Evolutionary conservation across 2,329 filamentous ascomycete genomes (phyloP), one percentile per base, ranked within the genome.

Genomic region (Truncatella angustata): DNA sequence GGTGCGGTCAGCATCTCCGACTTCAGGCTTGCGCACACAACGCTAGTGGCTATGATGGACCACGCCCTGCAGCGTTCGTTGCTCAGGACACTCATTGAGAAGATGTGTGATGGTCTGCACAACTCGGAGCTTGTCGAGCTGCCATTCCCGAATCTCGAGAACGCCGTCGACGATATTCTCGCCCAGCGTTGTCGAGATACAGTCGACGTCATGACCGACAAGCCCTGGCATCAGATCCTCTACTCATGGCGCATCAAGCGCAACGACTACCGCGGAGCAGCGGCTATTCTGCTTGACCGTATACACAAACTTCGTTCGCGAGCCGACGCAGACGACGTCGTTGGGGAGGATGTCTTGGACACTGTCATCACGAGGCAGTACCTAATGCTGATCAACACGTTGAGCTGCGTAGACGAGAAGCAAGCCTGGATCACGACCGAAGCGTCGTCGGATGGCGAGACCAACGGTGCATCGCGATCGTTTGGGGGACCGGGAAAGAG

Each of bases 221-320:
- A 85, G 1, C 88, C 90, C 3, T 96, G 92, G 65, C 90, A 94
- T 65, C 89, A 93, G 62, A 87, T 97, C 52, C 82, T 97, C 44
- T 96, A 97, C 68, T 86, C 92, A 3, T 97, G 93, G 84, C 85
- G 94, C 48, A 87, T 96, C 58, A 85, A 85, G 56, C 87, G 87
- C 59, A 84, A 85, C 63, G 90, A 97, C 72, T 96, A 91, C 77
- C 89, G 93, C 40, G 94, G 93, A 47, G 85, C 82, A 1, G 84
- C 85, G 3, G 78, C 82, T 2, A 74, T 85, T 24, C 73, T 87
- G 4, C 72, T 87, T 20, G 82, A 87, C 61, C 77, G 83, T 32
- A 78, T 88, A 49, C 80, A 84, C 59, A 84, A 82, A 66, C 74
- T 88, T 14, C 77, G 79, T 55, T 72, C 75, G 23, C 75, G 81